Base-by-base conservation (phyloP, 2,329 filamentous ascomycete species). In the Diaporthe capsici region DNA sequence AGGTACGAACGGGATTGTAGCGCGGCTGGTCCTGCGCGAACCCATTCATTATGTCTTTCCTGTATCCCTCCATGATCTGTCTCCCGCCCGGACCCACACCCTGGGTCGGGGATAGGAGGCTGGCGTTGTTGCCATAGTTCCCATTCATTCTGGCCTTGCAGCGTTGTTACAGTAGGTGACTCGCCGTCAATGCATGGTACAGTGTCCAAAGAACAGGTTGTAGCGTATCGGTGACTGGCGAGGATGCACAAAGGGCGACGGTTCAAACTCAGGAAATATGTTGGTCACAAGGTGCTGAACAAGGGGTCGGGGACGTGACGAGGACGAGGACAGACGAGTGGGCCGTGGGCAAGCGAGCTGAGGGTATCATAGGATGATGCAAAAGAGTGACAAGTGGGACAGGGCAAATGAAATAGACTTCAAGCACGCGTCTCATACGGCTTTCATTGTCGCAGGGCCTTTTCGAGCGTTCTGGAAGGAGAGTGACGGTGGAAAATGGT, bases 21-120 rank as follows among this genome's bases (percentile, higher is more conserved):
- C 87, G 87, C 57, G 89, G 86, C 76, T 84, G 88, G 63, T 90
- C 88, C 76, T 85, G 86, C 79, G 89, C 87, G 78, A 90, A 90
- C 12, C 88, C 87, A 77, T 87, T 88, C 72, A 89, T 80, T 73
- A 89, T 86, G 76, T 91, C 90, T 68, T 85, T 86, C 68, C 87
- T 87, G 82, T 93, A 94, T 58, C 90, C 90, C 73, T 93, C 88
- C 70, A 91, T 85, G 75, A 92, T 84, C 28, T 85, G 85, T 79
- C 88, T 90, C 71, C 85, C 85, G 60, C 84, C 87, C 53, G 86
- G 86, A 28, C 60, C 75, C 58, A 76, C 57, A 42, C 20, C 60
- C 63, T 74, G 76, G 63, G 71, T 42, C 42, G 68, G 72, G 77
- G 81, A 77, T 76, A 80, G 81, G 77, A 79, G 72, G 75, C 80